These are phyloP conservation scores for Melanomma pulvis-pyrius DNA, from an alignment of 495 filamentous ascomycete species.

Conservation along the genomic window DNA sequence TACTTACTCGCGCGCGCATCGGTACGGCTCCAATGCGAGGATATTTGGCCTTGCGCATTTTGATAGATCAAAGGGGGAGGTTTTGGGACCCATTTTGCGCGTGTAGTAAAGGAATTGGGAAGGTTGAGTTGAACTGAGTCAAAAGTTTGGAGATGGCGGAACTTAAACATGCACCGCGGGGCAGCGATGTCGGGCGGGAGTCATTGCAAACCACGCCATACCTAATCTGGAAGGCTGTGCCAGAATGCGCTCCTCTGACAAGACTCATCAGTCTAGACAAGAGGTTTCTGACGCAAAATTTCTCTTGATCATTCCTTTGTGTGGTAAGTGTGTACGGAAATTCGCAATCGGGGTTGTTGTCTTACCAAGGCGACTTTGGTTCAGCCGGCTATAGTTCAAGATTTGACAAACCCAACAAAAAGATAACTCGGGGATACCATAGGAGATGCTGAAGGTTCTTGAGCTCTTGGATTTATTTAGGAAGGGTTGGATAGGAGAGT, in stretches of 20 bases:
- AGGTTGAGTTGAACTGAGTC: background rate
- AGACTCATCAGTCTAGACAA: background rate
- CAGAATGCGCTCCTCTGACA: background rate
- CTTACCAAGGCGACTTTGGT: no score
- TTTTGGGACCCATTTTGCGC: constrained; percentile 18
- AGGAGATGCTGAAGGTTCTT: no score
- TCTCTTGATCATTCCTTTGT: background rate
- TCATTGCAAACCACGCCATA: background rate
- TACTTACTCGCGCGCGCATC: constrained; percentile 49
- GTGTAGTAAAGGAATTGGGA: background rate
- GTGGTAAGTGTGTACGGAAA: background rate
- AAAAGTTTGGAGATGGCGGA: background rate
- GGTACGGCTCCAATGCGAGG: constrained; percentile 47
- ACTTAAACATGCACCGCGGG: constrained; percentile 22
- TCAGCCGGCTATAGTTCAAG: no score
- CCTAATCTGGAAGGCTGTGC: background rate
- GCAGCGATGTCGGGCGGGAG: constrained; percentile 24
- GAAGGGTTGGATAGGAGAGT: no score
- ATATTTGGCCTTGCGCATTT: constrained; percentile 49
- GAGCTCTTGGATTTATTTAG: no score
- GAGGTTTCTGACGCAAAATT: background rate
- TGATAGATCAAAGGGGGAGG: constrained; percentile 31
- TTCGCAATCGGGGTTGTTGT: no score
- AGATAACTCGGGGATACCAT: no score
- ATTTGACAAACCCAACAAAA: no score